Evolutionary conservation across 2,329 filamentous ascomycete genomes (phyloP).

Genomic region (Stemphylium beticola): DNA sequence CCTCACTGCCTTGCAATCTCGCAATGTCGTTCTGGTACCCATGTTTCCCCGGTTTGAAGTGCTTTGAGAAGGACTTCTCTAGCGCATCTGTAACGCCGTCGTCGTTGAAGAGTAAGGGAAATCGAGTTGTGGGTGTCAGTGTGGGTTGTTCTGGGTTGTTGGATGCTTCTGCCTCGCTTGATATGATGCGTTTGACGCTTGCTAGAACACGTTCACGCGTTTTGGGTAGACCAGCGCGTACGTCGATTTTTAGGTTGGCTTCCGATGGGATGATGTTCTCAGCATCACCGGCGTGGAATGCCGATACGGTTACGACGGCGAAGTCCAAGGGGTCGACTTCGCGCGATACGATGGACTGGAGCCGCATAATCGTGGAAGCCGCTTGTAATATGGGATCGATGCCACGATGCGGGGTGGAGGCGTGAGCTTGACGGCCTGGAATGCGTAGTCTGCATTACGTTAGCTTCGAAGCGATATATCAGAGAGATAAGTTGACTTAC

Average conservation of each 20-base stretch:
- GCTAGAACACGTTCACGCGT: constrained; percentile 57
- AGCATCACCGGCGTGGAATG: constrained; percentile 63
- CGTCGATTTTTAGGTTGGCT: constrained; percentile 62
- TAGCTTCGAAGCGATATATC: not conserved
- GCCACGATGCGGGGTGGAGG: constrained; percentile 61
- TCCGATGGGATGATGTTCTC: constrained; percentile 66
- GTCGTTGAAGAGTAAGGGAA: constrained; percentile 63
- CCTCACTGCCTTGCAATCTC: constrained; percentile 60
- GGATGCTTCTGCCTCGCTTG: constrained; percentile 61
- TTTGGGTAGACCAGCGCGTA: constrained; percentile 55
- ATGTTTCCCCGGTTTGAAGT: constrained; percentile 49
- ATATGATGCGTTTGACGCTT: constrained; percentile 60
- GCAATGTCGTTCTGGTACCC: constrained; percentile 50
- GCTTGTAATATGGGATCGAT: constrained; percentile 67
- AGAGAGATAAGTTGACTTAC: constrained; percentile 14
- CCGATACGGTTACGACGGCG: constrained; percentile 65
- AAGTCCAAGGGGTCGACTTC: constrained; percentile 62
- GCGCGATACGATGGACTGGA: constrained; percentile 66
- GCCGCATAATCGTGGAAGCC: constrained; percentile 60
- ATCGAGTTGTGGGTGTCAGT: constrained; percentile 49
- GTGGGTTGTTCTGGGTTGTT: constrained; percentile 53
- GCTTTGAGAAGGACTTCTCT: constrained; percentile 52
- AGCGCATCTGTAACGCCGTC: constrained; percentile 51
- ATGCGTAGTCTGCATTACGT: constrained; percentile 57
- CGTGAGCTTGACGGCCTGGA: constrained; percentile 65